Evolutionary conservation across 768 basidiomycete genomes (phyloP), one percentile per base, ranked within the genome.

Genomic region (Lentinus brumalis): DNA sequence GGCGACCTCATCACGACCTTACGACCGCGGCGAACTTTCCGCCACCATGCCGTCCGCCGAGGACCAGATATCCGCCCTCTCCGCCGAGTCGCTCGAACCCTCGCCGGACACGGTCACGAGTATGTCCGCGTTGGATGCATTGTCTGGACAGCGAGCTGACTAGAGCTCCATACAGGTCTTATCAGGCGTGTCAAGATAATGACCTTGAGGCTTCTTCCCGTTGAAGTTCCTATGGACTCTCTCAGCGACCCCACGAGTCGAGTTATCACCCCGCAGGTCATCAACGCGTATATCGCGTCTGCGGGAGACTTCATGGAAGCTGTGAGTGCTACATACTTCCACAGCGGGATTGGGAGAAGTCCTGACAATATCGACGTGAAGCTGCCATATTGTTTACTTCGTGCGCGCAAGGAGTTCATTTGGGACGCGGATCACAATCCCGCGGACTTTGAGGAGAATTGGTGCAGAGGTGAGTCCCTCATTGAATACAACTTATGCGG

Each of bases 261-360:
- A 59, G 80, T 95, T 53, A 91, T 96, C 46, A 95, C 93, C 0
- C 89, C 89, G 0, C 78, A 80, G 53, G 91, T 96, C 47, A 83
- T 98, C 59, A 77, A 79, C 42, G 86, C 94, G 1, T 98, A 88
- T 68, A 81, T 79, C 30, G 83, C 83, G 52, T 89, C 92, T 26
- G 95, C 91, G 8, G 96, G 96, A 6, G 94, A 96, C 74, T 95
- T 95, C 70, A 73, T 79, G 16, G 91, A 94, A 69, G 91, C 92
- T 29, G 92, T 95, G 68, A 65, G 87, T 71, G 31, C 21, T 26
- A 26, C 21, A 50, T n/a, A 50, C 35, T 39, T 21, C 6, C 63
- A 66, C 30, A 32, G 46, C 35, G 8, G 12, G 10, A 50, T 4
- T 15, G 8, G 29, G 51, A 5, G 14, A 14, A 54, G 60, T 60